Base-by-base conservation (phyloP, 2,329 filamentous ascomycete species). In the Pseudofabraea citricarpa region DNA sequence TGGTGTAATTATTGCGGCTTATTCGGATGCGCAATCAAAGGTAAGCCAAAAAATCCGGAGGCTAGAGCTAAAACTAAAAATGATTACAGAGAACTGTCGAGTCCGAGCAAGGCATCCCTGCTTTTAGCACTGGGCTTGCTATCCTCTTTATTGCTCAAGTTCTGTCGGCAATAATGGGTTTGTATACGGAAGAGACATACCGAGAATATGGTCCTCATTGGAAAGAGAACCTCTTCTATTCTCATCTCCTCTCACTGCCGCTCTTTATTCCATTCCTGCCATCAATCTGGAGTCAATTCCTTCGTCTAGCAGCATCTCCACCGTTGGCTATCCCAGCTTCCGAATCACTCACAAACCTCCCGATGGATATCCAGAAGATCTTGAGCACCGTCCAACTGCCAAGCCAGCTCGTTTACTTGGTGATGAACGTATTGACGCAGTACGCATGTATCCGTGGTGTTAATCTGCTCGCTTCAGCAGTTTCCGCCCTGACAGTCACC, bases 221-320 rank as follows among this genome's bases (percentile, higher is more conserved):
- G 89, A 86, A 85, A 55, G 93, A 97, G 64, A 95, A 95, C 53
- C 75, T 98, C 10, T 97, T 98, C 69, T 98, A 97, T 70, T 94
- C 87, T 2, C 82, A 86, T 53, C 63, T 88, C 6, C 72, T 91
- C 18, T 87, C 85, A 1, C 68, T 93, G 33, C 86, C 87, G 0
- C 72, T 93, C 18, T 93, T 91, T 59, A 57, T 86, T 2, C 85
- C 84, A 3, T 85, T 91, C 51, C 64, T 78, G n/a, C 75, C 77
- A 1, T 79, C 78, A 3, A 75, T 93, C 57, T 66, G 69, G 41
- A 67, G 71, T 15, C 85, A 88, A 56, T 85, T 87, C 51, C 60
- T 66, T 41, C 76, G 73, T 45, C 72, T 93, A 16, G 74, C 77
- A 40, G 59, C 69, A 57, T 90, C 85, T 44, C 68, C 77, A n/a